phyloP scores from a whole-genome alignment of 495 filamentous ascomycete species.

The Podospora sp. region DNA sequence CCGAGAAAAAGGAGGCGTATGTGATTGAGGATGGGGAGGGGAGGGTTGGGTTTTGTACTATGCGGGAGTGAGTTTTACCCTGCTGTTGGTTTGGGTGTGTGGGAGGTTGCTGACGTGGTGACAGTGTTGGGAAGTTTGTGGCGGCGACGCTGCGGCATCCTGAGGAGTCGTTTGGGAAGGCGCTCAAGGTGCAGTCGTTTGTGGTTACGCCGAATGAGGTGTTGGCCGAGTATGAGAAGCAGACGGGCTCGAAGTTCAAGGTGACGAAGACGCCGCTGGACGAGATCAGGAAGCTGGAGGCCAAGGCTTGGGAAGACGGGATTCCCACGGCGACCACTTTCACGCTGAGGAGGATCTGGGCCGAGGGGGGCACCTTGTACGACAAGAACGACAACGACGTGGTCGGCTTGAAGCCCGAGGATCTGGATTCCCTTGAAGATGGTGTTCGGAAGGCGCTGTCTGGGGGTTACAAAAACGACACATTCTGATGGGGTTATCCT shows the following conservation, averaged over 20 bases:
- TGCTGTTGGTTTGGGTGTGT: not conserved
- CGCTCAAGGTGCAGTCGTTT: slow-evolving; percentile 71
- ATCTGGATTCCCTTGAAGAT: slow-evolving; percentile 53
- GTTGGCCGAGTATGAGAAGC: slow-evolving; percentile 65
- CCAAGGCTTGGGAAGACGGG: slow-evolving; percentile 55
- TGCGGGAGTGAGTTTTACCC: slow-evolving; percentile 59
- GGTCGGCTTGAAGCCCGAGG: slow-evolving; percentile 50
- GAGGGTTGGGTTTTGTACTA: slow-evolving; percentile 64
- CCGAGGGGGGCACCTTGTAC: slow-evolving; percentile 71
- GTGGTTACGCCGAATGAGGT: slow-evolving; percentile 64
- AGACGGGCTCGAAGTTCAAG: slow-evolving; percentile 59
- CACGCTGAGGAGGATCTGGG: slow-evolving; percentile 70
- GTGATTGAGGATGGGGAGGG: slow-evolving; percentile 60
- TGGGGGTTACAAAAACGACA: slow-evolving; percentile 36
- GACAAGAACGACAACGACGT: slow-evolving; percentile 64
- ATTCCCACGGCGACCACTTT: slow-evolving; percentile 55
- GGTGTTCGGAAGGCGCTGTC: slow-evolving; percentile 47
- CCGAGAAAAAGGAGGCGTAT: slow-evolving; percentile 57
- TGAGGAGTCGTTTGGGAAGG: slow-evolving; percentile 52
- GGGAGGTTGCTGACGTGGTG: slow-evolving; percentile 13
- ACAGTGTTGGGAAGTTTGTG: slow-evolving; percentile 67
- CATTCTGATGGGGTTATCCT: slow-evolving; percentile 26
- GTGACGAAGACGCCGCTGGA: slow-evolving; percentile 58
- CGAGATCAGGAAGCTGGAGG: slow-evolving; percentile 55
- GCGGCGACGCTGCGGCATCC: slow-evolving; percentile 60